phyloP scores from a whole-genome alignment of 73 alveolate species.

The Loxodes magnus region DNA sequence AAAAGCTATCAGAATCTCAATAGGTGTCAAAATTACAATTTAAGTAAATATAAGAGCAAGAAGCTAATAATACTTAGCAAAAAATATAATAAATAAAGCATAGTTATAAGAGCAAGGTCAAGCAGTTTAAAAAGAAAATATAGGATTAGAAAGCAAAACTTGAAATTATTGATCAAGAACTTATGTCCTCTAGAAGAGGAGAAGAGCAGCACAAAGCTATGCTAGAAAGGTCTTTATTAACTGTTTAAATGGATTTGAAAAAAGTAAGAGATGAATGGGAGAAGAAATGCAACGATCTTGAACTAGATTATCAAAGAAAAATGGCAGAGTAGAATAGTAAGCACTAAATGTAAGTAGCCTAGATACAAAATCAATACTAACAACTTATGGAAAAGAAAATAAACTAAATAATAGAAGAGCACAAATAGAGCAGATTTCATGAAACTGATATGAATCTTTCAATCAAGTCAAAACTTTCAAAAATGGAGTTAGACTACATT shows the following conservation, averaged over 20 bases:
- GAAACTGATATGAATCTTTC: too few species aligned
- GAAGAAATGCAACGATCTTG: slow-evolving; percentile 2
- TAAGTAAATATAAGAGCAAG: slow-evolving; percentile 8
- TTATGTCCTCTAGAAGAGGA: slow-evolving; percentile 1
- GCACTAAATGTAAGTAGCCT: slow-evolving; percentile 6
- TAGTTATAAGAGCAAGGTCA: slow-evolving; percentile 3
- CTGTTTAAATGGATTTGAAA: slow-evolving; percentile 1
- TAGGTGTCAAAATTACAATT: not conserved
- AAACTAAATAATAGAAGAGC: not conserved
- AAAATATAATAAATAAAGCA: not conserved
- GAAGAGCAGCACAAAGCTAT: not conserved
- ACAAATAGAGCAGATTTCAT: too few species aligned
- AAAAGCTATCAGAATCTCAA: not conserved
- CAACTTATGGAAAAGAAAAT: not conserved
- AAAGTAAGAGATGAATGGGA: slow-evolving; percentile 12
- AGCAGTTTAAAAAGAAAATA: slow-evolving; percentile 2
- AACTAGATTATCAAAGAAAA: slow-evolving; percentile 11
- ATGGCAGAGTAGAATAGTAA: not conserved
- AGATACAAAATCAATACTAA: slow-evolving; percentile 5
- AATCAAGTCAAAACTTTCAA: too few species aligned
- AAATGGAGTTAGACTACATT: too few species aligned
- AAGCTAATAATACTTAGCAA: slow-evolving; percentile 10
- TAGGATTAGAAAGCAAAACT: not conserved
- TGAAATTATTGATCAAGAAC: slow-evolving; percentile 6
- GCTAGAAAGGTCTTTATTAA: not conserved